Evolutionary conservation across 768 basidiomycete genomes (phyloP).

Genomic region (Mycena galopus): DNA sequence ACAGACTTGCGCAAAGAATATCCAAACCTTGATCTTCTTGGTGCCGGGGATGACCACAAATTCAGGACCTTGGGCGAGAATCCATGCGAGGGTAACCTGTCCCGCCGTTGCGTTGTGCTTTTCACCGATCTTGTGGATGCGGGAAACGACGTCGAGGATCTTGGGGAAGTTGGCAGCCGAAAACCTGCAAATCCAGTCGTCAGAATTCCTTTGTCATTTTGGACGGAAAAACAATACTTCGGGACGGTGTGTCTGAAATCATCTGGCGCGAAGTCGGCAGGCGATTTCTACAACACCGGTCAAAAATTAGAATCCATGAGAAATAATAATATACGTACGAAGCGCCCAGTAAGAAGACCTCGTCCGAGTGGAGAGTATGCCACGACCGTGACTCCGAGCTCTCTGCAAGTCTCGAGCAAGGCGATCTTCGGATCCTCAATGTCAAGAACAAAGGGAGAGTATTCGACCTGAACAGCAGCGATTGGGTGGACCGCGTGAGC

Average conservation of each 20-base stretch:
- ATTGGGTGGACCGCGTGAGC: slow-evolving; percentile 62
- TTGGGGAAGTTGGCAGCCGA: slow-evolving; percentile 59
- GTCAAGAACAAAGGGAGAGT: slow-evolving; percentile 58
- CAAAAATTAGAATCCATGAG: neutral
- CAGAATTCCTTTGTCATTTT: too few relatives aligned
- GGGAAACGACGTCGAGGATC: slow-evolving; percentile 52
- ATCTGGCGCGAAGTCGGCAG: slow-evolving; percentile 53
- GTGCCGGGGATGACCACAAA: slow-evolving; percentile 62
- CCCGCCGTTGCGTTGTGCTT: slow-evolving; percentile 54
- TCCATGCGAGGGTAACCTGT: slow-evolving; percentile 63
- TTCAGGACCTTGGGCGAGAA: slow-evolving; percentile 57
- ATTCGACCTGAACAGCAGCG: slow-evolving; percentile 60
- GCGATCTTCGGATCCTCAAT: slow-evolving; percentile 56
- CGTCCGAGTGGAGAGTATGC: slow-evolving; percentile 65
- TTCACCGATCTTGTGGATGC: slow-evolving; percentile 48
- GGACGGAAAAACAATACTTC: slow-evolving; percentile 42
- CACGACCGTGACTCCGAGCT: slow-evolving; percentile 60
- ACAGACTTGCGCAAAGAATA: neutral
- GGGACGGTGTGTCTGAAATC: slow-evolving; percentile 54
- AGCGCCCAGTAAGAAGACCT: slow-evolving; percentile 63
- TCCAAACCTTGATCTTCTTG: slow-evolving; percentile 49
- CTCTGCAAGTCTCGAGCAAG: slow-evolving; percentile 55
- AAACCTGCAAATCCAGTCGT: slow-evolving; percentile 42
- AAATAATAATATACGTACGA: slow-evolving; percentile 47
- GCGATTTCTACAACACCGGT: slow-evolving; percentile 47